Percentiles rank a stretch among this genome's conserved stretches.
phyloP scores from a whole-genome alignment of 2,329 filamentous ascomycete genomes.

The Diaporthe helianthi region DNA sequence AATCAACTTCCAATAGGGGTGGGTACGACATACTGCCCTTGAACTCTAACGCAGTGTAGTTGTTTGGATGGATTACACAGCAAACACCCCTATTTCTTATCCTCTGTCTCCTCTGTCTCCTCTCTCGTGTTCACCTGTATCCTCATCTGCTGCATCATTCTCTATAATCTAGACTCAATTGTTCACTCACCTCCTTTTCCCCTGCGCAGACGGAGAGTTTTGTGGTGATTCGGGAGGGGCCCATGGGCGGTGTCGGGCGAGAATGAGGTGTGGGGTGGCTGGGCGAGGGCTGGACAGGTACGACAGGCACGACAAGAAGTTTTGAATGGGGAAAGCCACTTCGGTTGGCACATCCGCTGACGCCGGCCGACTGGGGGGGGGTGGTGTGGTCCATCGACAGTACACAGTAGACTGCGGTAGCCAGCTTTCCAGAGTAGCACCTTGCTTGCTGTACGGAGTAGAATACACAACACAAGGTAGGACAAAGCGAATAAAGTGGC shows the following conservation, averaged over 20 bases:
- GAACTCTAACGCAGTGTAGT: background rate
- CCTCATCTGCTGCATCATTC: background rate
- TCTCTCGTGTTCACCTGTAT: background rate
- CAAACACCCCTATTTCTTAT: conserved; percentile 3
- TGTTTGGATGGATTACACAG: background rate
- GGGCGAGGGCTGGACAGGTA: conserved; percentile 14
- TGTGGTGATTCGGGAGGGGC: conserved; percentile 21
- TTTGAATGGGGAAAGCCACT: conserved; percentile 27
- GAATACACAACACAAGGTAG: background rate
- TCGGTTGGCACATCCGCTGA: conserved; percentile 29
- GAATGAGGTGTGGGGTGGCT: conserved; percentile 28
- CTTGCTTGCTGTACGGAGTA: background rate
- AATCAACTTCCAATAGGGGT: conserved; percentile 1
- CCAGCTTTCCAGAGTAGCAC: too few relatives aligned
- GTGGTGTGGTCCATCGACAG: too few relatives aligned
- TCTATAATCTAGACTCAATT: background rate
- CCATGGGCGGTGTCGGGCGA: conserved; percentile 27
- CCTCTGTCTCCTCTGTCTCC: background rate
- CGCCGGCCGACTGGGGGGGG: conserved; percentile 4
- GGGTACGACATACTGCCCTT: background rate
- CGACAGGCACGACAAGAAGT: conserved; percentile 15
- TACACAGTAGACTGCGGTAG: too few relatives aligned
- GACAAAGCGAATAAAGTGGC: conserved; percentile 22
- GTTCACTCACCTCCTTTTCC: conserved; percentile 28
- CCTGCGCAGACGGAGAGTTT: conserved; percentile 11